These are phyloP conservation scores for Curvularia eragrostidis DNA, from an alignment of 2,329 filamentous ascomycete species.

Conservation along the genomic window DNA sequence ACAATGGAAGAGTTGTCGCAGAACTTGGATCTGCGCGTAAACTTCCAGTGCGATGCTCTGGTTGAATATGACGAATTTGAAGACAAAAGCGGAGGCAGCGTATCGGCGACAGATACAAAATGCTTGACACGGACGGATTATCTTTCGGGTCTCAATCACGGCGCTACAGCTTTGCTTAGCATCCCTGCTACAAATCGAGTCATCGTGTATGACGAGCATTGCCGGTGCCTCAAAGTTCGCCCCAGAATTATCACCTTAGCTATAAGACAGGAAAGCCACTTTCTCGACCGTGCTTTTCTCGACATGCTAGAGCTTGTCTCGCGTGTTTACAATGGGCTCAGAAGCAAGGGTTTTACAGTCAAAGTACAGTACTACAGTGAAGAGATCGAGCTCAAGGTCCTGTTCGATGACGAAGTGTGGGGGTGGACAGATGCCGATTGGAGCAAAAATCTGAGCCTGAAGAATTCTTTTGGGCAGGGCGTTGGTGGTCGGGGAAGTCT, in stretches of 20 bases:
- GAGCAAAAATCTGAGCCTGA: conserved; percentile 1
- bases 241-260: conserved; percentile 7
- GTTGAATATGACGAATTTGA: not conserved
- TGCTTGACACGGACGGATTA: not conserved
- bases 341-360: conserved; percentile 8
- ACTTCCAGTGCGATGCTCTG: conserved; percentile 11
- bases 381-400: conserved; percentile 2
- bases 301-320: conserved; percentile 6
- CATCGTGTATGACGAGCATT: conserved; percentile 3
- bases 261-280: conserved; percentile 9
- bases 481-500: not conserved
- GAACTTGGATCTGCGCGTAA: conserved; percentile 16
- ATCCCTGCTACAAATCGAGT: conserved; percentile 8
- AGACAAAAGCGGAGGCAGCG: not conserved
- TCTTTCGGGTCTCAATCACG: not conserved
- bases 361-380: conserved; percentile 14
- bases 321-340: conserved; percentile 8
- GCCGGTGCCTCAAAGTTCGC: not conserved
- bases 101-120: not conserved
- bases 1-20: conserved; percentile 11
- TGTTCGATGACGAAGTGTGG: conserved; percentile 14
- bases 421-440: conserved; percentile 12
- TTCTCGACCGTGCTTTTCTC: not conserved
- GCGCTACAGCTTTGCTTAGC: not conserved
- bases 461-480: not conserved